Conservation (phyloP, 352 stramenopile genomes). For the Pythium brassicae region DNA sequence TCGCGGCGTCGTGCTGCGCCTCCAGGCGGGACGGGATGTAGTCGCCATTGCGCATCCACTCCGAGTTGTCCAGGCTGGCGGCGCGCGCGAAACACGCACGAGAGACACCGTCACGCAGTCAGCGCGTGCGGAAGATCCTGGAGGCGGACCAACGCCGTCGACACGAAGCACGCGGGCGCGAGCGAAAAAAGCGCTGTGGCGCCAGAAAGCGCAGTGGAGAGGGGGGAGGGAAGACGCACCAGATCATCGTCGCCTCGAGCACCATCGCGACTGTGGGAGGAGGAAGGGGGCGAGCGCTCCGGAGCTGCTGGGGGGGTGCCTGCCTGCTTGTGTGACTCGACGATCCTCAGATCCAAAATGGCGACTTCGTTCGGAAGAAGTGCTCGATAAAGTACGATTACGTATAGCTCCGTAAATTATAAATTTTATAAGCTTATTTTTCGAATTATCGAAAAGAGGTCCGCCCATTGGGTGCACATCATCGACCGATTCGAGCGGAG, state of each 20-base stretch:
- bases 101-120: slow-evolving; percentile 4
- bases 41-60: slow-evolving; percentile 99
- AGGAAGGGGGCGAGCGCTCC: neutral
- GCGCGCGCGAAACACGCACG: too few relatives aligned
- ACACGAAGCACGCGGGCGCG: neutral
- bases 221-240: slow-evolving; percentile 40
- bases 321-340: slow-evolving; percentile 3
- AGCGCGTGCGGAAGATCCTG: neutral
- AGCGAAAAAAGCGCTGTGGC: neutral
- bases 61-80: slow-evolving; percentile 95
- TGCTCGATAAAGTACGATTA: neutral
- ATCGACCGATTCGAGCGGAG: too few relatives aligned
- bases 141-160: neutral
- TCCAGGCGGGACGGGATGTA: slow-evolving; percentile 98
- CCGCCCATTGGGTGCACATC: neutral
- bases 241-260: slow-evolving; percentile 89
- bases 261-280: slow-evolving; percentile 39
- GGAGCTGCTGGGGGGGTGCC: slow-evolving; percentile 9
- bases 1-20: slow-evolving; percentile 97
- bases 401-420: neutral
- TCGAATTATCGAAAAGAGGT: neutral
- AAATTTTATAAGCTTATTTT: too few relatives aligned
- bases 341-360: slow-evolving; percentile 4
- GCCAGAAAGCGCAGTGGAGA: too few relatives aligned
- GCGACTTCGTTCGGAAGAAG: neutral